A percentile compares a stretch with the other conserved stretches of the same genome.
These are phyloP conservation scores for Lichina pygmaea DNA, from an alignment of 495 filamentous ascomycete species.

Conservation along the genomic window DNA sequence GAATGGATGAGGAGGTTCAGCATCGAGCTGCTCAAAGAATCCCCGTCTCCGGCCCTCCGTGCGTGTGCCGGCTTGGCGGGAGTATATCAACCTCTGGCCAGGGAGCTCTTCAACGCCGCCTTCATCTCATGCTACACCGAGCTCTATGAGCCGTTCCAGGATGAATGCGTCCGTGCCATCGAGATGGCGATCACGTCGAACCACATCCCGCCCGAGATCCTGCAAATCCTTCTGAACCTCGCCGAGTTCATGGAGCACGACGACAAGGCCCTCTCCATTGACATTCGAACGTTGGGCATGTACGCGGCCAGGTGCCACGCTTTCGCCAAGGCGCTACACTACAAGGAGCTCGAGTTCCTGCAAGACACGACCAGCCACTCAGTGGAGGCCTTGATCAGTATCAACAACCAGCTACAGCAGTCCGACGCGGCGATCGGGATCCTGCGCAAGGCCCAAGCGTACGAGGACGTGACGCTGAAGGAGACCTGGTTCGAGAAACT, in stretches of 20 bases:
- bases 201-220: constrained; percentile 79
- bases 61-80: constrained; percentile 80
- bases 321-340: constrained; percentile 92
- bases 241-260: constrained; percentile 99
- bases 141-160: constrained; percentile 79
- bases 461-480: constrained; percentile 78
- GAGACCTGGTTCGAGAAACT: constrained; percentile 98
- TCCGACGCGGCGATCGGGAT: constrained; percentile 95
- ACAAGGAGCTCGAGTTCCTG: constrained; percentile 95
- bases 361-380: constrained; percentile 90
- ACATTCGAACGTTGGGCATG: constrained; percentile 74
- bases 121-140: constrained; percentile 99
- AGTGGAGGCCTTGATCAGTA: constrained; percentile 88
- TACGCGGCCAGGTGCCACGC: constrained; percentile 91
- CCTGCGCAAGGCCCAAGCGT: constrained; percentile 74
- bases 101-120: constrained; percentile 87
- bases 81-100: constrained; percentile 73
- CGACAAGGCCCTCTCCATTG: constrained; percentile 91
- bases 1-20: constrained; percentile 97
- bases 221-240: constrained; percentile 83
- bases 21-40: constrained; percentile 83
- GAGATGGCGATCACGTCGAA: constrained; percentile 82
- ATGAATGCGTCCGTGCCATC: constrained; percentile 83
- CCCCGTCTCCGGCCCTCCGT: constrained; percentile 75
- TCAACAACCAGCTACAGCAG: constrained; percentile 96